A percentile compares a stretch with the other conserved stretches of the same genome.
Evolutionary conservation across 2,329 filamentous ascomycete genomes (phyloP).

Genomic region (Thyridium curvatum): DNA sequence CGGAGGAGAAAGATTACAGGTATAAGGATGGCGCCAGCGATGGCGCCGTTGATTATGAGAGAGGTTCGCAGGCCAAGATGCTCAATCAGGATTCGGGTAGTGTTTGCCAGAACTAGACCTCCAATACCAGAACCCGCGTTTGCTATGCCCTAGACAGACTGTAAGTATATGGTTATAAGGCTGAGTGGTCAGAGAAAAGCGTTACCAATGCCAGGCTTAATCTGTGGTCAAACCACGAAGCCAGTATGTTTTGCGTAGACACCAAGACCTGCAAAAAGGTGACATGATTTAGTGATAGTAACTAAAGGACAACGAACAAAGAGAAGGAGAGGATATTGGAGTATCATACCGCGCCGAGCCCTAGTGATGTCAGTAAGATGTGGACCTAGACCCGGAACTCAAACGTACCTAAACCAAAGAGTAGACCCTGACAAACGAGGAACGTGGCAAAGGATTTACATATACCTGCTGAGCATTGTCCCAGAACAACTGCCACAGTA

Average conservation of each 20-base stretch:
- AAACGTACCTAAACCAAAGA: constrained; percentile 5
- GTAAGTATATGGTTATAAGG: too few relatives aligned
- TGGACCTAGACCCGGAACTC: too few relatives aligned
- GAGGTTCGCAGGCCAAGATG: background rate
- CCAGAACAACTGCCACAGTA: constrained; percentile 2
- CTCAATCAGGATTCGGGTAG: constrained; percentile 4
- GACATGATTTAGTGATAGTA: too few relatives aligned
- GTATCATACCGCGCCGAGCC: too few relatives aligned
- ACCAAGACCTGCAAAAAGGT: background rate
- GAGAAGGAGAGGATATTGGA: too few relatives aligned
- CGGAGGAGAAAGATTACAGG: constrained; percentile 1
- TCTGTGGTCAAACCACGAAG: constrained; percentile 4
- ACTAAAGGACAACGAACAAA: too few relatives aligned
- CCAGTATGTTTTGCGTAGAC: constrained; percentile 1
- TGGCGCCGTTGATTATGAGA: constrained; percentile 3
- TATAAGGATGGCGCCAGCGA: constrained; percentile 2
- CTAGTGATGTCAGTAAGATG: too few relatives aligned
- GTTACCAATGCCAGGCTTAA: constrained; percentile 1
- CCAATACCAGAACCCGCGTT: constrained; percentile 6
- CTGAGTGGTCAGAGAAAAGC: too few relatives aligned
- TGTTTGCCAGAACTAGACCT: constrained; percentile 4
- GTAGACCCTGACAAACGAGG: constrained; percentile 5
- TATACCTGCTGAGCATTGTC: constrained; percentile 3
- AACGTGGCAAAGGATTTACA: constrained; percentile 2
- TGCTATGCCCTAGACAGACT: constrained; percentile 1